Percentiles rank a stretch among this genome's conserved stretches.
Conservation (phyloP, 2,329 filamentous ascomycete species). For the Neonectria coccinea region DNA sequence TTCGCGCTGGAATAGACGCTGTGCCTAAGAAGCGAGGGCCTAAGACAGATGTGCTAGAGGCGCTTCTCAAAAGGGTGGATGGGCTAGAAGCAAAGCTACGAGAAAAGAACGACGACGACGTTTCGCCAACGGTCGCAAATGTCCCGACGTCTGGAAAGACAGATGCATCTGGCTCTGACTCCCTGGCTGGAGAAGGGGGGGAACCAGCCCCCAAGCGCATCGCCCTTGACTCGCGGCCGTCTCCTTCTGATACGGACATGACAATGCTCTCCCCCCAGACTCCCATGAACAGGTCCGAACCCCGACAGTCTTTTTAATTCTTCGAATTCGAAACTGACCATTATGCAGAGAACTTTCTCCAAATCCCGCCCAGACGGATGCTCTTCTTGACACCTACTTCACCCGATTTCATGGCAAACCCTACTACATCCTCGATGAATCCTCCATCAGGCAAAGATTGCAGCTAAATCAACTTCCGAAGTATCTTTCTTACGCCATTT, state of each 20-base stretch:
- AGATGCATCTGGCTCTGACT: constrained; percentile 43
- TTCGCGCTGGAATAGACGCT: constrained; percentile 69
- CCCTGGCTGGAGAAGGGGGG: constrained; percentile 34
- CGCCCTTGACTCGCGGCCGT: constrained; percentile 52
- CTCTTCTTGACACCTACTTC: constrained; percentile 83
- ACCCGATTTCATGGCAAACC: constrained; percentile 83
- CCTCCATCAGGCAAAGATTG: constrained; percentile 76
- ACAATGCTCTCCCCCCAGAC: constrained; percentile 42
- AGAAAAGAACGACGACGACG: constrained; percentile 65
- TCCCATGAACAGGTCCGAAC: constrained; percentile 43
- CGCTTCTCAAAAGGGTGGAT: constrained; percentile 85
- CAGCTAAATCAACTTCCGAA: constrained; percentile 74
- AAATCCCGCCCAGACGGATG: constrained; percentile 65
- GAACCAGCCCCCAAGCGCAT: constrained; percentile 57
- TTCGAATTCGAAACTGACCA: constrained; percentile 26
- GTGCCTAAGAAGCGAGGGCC: constrained; percentile 90
- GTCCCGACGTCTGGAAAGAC: constrained; percentile 34
- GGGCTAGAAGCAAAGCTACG: constrained; percentile 85
- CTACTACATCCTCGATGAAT: constrained; percentile 84
- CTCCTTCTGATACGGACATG: constrained; percentile 38
- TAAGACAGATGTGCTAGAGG: constrained; percentile 90
- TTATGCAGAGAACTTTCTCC: constrained; percentile 58
- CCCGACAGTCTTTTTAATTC: not conserved
- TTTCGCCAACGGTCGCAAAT: constrained; percentile 41
- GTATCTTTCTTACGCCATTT: constrained; percentile 68